Conservation (phyloP, 2,329 filamentous ascomycete genomes). For the Ascosphaera acerosa region DNA sequence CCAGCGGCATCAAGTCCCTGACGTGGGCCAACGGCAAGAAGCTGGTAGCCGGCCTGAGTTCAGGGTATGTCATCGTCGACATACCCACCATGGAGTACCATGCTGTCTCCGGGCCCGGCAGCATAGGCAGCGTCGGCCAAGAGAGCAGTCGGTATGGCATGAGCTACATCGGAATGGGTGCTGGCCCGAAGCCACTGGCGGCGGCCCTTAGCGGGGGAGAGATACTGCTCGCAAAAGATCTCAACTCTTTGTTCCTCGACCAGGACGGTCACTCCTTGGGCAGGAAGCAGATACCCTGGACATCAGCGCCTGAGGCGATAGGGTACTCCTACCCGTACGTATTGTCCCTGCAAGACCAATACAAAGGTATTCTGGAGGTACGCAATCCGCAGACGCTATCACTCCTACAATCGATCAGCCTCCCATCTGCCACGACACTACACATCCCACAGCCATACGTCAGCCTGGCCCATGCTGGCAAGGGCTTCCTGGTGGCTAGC, state of each 20-base stretch:
- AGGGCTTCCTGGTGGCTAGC: constrained; percentile 82
- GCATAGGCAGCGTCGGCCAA: constrained; percentile 36
- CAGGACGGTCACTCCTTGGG: constrained; percentile 57
- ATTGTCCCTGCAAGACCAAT: constrained; percentile 55
- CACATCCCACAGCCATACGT: constrained; percentile 84
- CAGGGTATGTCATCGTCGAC: constrained; percentile 75
- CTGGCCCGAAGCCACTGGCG: constrained; percentile 73
- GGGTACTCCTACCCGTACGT: constrained; percentile 96
- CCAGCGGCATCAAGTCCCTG: constrained; percentile 64
- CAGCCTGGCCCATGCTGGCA: constrained; percentile 84
- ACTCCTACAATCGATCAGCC: constrained; percentile 59
- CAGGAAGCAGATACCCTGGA: constrained; percentile 80
- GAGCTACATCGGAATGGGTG: constrained; percentile 89
- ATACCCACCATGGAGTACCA: constrained; percentile 46
- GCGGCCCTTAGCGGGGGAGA: constrained; percentile 60
- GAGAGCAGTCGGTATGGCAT: constrained; percentile 64
- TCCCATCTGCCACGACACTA: constrained; percentile 60
- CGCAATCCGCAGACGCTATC: constrained; percentile 79
- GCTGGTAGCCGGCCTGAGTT: constrained; percentile 72
- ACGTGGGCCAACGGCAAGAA: constrained; percentile 79
- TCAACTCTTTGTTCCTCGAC: constrained; percentile 82
- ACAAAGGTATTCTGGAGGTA: constrained; percentile 69
- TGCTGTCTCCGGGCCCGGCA: constrained; percentile 56
- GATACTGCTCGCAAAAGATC: constrained; percentile 86
- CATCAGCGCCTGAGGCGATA: constrained; percentile 61